phyloP scores from a whole-genome alignment of 495 filamentous ascomycete genomes.

The Copromyces sp. region DNA sequence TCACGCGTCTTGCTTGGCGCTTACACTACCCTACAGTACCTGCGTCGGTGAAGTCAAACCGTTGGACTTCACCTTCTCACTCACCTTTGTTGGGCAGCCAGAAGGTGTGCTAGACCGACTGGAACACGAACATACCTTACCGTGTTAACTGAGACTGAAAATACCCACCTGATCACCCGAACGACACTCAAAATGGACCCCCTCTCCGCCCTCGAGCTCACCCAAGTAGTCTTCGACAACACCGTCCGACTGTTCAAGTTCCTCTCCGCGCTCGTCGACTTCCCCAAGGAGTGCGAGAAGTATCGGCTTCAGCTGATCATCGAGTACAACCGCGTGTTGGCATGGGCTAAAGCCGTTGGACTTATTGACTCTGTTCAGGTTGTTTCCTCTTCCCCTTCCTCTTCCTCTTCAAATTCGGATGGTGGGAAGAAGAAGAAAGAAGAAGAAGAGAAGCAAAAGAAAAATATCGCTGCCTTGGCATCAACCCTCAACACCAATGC shows the following conservation, averaged over 20 bases:
- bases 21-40: too few relatives aligned
- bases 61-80: too few relatives aligned
- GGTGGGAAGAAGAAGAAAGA: too few relatives aligned
- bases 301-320: constrained; percentile 26
- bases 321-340: constrained; percentile 26
- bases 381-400: too few relatives aligned
- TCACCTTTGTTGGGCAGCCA: neutral
- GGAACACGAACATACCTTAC: too few relatives aligned
- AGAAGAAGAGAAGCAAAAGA: too few relatives aligned
- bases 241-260: constrained; percentile 19
- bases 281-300: constrained; percentile 22
- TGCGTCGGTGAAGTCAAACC: too few relatives aligned
- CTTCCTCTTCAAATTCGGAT: too few relatives aligned
- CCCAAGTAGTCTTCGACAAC: neutral
- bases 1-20: too few relatives aligned
- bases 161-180: neutral
- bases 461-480: constrained; percentile 1
- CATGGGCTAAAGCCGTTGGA: constrained; percentile 24
- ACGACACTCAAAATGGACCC: neutral
- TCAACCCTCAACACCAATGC: constrained; percentile 14
- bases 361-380: neutral
- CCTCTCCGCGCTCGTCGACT: constrained; percentile 21
- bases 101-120: too few relatives aligned
- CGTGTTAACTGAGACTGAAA: too few relatives aligned
- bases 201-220: neutral